phyloP scores from a whole-genome alignment of 2,329 filamentous ascomycete genomes.

The Claviceps sp. region DNA sequence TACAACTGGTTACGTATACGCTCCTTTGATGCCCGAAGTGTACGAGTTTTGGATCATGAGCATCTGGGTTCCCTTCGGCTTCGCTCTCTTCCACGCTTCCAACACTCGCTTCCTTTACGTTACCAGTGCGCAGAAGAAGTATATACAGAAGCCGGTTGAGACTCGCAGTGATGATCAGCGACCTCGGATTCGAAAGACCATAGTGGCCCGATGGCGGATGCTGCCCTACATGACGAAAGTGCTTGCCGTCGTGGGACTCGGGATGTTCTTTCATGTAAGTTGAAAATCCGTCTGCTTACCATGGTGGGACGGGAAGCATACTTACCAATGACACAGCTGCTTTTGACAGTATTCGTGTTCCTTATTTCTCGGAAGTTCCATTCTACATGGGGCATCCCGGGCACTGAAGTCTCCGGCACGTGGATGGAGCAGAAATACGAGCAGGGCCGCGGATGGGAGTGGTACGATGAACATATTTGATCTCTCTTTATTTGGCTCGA shows the following conservation, averaged over 20 bases:
- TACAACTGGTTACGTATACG: constrained; percentile 25
- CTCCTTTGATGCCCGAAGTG: constrained; percentile 31
- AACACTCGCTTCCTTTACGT: constrained; percentile 48
- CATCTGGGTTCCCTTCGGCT: constrained; percentile 48
- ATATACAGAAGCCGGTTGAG: constrained; percentile 12
- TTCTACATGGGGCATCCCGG: constrained; percentile 42
- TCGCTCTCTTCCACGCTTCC: constrained; percentile 52
- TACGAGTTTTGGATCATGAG: constrained; percentile 56
- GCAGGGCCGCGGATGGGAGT: constrained; percentile 48
- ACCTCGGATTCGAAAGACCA: constrained; percentile 12
- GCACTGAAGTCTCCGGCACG: constrained; percentile 46
- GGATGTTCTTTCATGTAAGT: constrained; percentile 43
- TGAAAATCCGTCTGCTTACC: background rate
- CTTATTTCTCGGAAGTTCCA: constrained; percentile 55
- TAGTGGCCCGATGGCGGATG: constrained; percentile 23
- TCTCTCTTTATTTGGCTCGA: background rate
- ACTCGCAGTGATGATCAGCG: constrained; percentile 5
- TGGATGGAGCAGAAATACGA: constrained; percentile 33
- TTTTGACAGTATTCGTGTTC: constrained; percentile 46
- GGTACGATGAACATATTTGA: constrained; percentile 25
- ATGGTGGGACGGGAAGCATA: background rate
- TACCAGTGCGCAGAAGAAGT: constrained; percentile 38
- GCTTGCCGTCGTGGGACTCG: constrained; percentile 35
- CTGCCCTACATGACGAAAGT: constrained; percentile 35
- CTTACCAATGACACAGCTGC: constrained; percentile 28